Evolutionary conservation across 371 early-diverging fungal species (phyloP).

Genomic region (Catenaria anguillulae): DNA sequence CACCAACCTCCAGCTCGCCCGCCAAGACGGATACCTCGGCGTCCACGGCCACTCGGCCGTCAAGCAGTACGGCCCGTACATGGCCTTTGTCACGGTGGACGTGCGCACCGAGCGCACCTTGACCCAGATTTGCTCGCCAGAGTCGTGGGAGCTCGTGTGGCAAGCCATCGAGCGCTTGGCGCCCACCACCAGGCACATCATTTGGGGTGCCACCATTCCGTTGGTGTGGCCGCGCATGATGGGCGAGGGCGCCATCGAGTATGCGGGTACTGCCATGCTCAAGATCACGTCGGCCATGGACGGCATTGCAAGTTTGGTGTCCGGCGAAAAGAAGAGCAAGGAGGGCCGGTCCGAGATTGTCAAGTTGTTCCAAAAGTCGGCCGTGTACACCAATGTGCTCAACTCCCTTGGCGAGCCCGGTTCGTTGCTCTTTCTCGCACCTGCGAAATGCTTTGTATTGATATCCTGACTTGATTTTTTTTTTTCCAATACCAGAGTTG

Average conservation of each 20-base stretch:
- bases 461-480: no score
- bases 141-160: conserved; percentile 47
- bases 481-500: no score
- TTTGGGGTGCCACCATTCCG: conserved; percentile 56
- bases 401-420: conserved; percentile 62
- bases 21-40: conserved; percentile 46
- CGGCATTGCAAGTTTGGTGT: conserved; percentile 20
- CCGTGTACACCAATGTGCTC: conserved; percentile 31
- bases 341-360: conserved; percentile 16
- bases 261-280: neutral
- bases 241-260: conserved; percentile 27
- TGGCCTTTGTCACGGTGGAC: conserved; percentile 51
- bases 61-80: conserved; percentile 48
- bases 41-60: conserved; percentile 29
- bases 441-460: no score
- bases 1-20: conserved; percentile 41
- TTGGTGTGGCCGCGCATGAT: conserved; percentile 59
- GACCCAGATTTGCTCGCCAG: conserved; percentile 39
- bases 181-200: conserved; percentile 40
- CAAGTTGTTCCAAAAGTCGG: conserved; percentile 27
- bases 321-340: conserved; percentile 14
- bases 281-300: conserved; percentile 29
- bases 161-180: conserved; percentile 35
- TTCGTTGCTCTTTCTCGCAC: no score
- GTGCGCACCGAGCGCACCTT: conserved; percentile 62